These are phyloP conservation scores for Tylopilus sp. DNA, from an alignment of 768 basidiomycete genomes.

Conservation along the genomic window DNA sequence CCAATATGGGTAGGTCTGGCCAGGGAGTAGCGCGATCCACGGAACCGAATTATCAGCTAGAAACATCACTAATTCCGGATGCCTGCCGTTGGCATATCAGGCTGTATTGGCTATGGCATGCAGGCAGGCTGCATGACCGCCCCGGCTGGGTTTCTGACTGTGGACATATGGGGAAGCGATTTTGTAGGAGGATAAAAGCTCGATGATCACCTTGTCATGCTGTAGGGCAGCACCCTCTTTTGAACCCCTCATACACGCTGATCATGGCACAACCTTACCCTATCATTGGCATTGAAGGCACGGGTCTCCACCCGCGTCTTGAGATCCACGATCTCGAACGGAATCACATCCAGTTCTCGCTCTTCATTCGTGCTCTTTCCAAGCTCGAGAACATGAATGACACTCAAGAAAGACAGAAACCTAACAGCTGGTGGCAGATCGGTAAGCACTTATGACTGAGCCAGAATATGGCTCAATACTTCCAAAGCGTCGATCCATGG, in stretches of 20 bases:
- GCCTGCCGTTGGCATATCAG: not conserved
- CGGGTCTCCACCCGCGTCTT: slow-evolving; percentile 11
- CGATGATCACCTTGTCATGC: not conserved
- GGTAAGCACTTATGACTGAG: not conserved
- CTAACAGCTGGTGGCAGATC: slow-evolving; percentile 19
- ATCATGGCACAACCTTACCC: slow-evolving; percentile 14
- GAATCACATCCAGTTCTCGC: slow-evolving; percentile 13
- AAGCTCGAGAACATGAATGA: slow-evolving; percentile 4
- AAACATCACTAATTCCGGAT: not conserved
- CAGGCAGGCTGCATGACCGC: not conserved
- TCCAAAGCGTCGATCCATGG: slow-evolving; percentile 12
- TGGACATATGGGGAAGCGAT: not conserved
- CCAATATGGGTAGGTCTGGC: not conserved
- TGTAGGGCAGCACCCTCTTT: not conserved
- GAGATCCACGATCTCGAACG: slow-evolving; percentile 15
- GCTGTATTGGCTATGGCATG: not conserved
- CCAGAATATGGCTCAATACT: not conserved
- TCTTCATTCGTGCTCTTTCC: slow-evolving; percentile 16
- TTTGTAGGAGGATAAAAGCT: slow-evolving; percentile 1
- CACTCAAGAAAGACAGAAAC: not conserved
- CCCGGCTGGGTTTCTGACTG: not conserved
- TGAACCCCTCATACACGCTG: not conserved
- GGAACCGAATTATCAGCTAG: not conserved
- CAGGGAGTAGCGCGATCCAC: too few species aligned
- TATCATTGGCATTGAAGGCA: slow-evolving; percentile 1